Conservation (phyloP, 441 rosid species). For the Populus hybrid region DNA sequence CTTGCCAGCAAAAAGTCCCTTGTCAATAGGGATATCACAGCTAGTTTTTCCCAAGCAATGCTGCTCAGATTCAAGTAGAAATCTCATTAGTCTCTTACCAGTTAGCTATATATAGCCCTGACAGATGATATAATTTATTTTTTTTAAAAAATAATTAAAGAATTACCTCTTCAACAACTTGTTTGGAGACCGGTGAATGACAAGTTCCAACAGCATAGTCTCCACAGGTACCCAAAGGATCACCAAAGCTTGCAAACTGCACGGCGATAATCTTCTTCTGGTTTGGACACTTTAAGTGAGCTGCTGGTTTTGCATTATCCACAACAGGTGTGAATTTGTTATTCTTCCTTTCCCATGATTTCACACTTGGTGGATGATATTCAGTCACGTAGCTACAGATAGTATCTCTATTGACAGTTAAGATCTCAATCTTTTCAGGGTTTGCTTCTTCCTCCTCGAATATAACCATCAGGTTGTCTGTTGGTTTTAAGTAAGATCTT, state of each 20-base stretch:
- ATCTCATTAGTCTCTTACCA: too few species aligned
- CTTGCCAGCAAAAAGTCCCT: slow-evolving; percentile 29
- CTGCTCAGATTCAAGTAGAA: slow-evolving; percentile 26
- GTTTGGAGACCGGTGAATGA: slow-evolving; percentile 34
- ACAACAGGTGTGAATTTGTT: slow-evolving; percentile 18
- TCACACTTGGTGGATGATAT: slow-evolving; percentile 41
- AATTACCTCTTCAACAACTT: slow-evolving; percentile 49
- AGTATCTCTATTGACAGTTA: slow-evolving; percentile 49
- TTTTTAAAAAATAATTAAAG: not conserved
- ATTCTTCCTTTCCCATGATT: slow-evolving; percentile 39
- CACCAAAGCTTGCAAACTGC: slow-evolving; percentile 62
- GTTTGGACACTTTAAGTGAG: slow-evolving; percentile 42
- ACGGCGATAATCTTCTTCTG: slow-evolving; percentile 36
- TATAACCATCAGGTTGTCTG: slow-evolving; percentile 47
- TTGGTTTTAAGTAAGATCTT: slow-evolving; percentile 49
- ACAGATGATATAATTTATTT: too few species aligned
- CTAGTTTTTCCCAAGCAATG: slow-evolving; percentile 54
- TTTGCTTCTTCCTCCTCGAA: slow-evolving; percentile 52
- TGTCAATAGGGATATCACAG: slow-evolving; percentile 51
- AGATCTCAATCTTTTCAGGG: slow-evolving; percentile 39
- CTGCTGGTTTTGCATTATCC: slow-evolving; percentile 31
- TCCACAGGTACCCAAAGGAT: slow-evolving; percentile 58
- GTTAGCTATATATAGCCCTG: not conserved
- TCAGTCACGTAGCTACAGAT: slow-evolving; percentile 51
- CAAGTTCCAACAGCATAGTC: slow-evolving; percentile 38